Evolutionary conservation across 2,329 filamentous ascomycete genomes (phyloP).

Genomic region (Tolypocladium amazonense): DNA sequence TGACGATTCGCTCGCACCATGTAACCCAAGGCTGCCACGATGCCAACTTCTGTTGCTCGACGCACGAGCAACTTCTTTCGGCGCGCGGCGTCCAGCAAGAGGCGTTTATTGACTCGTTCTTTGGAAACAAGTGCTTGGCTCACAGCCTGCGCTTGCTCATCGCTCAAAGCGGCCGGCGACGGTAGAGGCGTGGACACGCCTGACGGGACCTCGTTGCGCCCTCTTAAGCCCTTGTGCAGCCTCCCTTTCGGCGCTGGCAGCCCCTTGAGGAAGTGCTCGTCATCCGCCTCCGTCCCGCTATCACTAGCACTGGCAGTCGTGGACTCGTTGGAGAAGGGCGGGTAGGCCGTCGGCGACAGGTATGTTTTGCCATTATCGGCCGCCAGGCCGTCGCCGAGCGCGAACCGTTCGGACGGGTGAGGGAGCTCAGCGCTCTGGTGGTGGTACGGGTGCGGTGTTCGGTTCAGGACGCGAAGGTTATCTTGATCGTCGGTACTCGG

Average conservation of each 20-base stretch:
- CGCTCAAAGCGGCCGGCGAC: conserved; percentile 35
- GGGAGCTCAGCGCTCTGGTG: conserved; percentile 46
- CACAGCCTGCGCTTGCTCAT: conserved; percentile 20
- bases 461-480: conserved; percentile 38
- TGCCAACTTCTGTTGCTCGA: conserved; percentile 39
- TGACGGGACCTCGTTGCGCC: conserved; percentile 42
- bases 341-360: conserved; percentile 12
- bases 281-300: conserved; percentile 89
- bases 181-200: conserved; percentile 44
- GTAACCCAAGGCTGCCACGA: conserved; percentile 37
- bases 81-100: conserved; percentile 18
- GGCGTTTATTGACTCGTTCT: conserved; percentile 8
- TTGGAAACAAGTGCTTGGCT: conserved; percentile 9
- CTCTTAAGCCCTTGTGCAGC: conserved; percentile 68
- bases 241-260: conserved; percentile 68
- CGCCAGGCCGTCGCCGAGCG: conserved; percentile 8
- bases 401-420: conserved; percentile 33
- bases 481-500: conserved; percentile 25
- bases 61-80: conserved; percentile 41
- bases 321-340: conserved; percentile 37
- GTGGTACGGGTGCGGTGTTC: conserved; percentile 60
- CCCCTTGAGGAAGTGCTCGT: conserved; percentile 80
- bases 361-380: conserved; percentile 8
- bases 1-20: conserved; percentile 36
- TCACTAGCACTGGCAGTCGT: conserved; percentile 67